Evolutionary conservation across 768 basidiomycete genomes (phyloP).

Genomic region (Suillus decipiens): DNA sequence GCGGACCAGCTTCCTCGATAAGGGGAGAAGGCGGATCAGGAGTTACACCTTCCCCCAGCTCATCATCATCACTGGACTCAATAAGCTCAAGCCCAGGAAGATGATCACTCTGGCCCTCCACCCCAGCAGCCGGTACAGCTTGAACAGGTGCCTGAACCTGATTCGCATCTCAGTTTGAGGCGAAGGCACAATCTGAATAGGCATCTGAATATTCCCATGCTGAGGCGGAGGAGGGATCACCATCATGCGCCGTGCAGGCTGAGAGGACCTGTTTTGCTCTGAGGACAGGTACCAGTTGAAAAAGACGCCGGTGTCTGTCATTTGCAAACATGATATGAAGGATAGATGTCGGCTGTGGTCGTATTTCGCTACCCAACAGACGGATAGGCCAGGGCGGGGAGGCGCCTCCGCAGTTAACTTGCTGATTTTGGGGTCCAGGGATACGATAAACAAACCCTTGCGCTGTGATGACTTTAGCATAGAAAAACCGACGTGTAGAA

Average conservation of each 20-base stretch:
- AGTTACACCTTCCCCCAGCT: background rate
- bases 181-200: background rate
- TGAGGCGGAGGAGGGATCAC: background rate
- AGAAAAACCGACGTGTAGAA: background rate
- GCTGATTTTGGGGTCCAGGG: constrained; percentile 25
- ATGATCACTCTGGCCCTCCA: background rate
- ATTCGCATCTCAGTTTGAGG: background rate
- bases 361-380: constrained; percentile 21
- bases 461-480: constrained; percentile 4
- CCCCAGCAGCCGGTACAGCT: background rate
- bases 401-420: constrained; percentile 28
- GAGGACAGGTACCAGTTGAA: constrained; percentile 45
- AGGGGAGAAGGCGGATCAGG: background rate
- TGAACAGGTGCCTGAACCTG: background rate
- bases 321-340: constrained; percentile 52
- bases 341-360: constrained; percentile 20
- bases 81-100: constrained; percentile 8
- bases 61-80: constrained; percentile 4
- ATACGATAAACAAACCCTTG: constrained; percentile 29
- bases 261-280: background rate
- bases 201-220: background rate
- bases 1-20: background rate
- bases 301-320: constrained; percentile 54
- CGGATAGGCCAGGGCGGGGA: constrained; percentile 34
- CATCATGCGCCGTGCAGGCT: background rate